phyloP scores from a whole-genome alignment of 163 green algal genomes.

The Scenedesmus sp. region DNA sequence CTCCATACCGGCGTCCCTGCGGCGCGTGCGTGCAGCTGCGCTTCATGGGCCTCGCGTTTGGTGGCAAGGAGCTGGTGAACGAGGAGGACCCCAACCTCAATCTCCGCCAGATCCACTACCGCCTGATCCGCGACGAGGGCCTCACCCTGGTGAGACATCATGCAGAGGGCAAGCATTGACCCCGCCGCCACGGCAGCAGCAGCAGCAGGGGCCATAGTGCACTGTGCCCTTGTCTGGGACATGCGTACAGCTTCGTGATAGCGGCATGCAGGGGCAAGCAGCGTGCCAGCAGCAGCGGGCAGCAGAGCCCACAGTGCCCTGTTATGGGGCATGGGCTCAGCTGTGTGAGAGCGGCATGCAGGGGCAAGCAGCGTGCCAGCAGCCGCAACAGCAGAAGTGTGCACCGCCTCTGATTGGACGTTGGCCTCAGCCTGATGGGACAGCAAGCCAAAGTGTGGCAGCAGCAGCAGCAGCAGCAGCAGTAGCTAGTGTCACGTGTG shows the following conservation, averaged over 20 bases:
- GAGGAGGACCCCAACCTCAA: slow-evolving; percentile 54
- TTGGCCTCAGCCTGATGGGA: slow-evolving; percentile 41
- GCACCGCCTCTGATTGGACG: slow-evolving; percentile 39
- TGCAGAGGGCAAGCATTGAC: background rate
- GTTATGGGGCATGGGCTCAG: too few species aligned
- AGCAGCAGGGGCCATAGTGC: too few species aligned
- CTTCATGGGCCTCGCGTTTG: slow-evolving; percentile 56
- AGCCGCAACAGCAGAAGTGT: background rate
- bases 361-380: background rate
- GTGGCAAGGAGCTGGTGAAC: slow-evolving; percentile 54
- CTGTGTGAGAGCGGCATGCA: background rate
- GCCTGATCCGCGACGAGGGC: slow-evolving; percentile 48
- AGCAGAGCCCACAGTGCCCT: too few species aligned
- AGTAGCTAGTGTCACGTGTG: background rate
- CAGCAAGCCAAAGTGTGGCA: background rate
- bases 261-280: background rate
- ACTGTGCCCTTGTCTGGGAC: too few species aligned
- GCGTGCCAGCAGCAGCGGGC: too few species aligned
- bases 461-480: background rate
- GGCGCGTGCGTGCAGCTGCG: background rate
- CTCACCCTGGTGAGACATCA: slow-evolving; percentile 30
- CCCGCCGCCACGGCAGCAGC: too few species aligned
- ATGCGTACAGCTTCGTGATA: too few species aligned
- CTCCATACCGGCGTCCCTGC: background rate
- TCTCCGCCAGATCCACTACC: slow-evolving; percentile 48